These are phyloP conservation scores for Aristolochia fimbriata DNA, from an alignment of 164 flowering plant species.

Conservation along the genomic window DNA sequence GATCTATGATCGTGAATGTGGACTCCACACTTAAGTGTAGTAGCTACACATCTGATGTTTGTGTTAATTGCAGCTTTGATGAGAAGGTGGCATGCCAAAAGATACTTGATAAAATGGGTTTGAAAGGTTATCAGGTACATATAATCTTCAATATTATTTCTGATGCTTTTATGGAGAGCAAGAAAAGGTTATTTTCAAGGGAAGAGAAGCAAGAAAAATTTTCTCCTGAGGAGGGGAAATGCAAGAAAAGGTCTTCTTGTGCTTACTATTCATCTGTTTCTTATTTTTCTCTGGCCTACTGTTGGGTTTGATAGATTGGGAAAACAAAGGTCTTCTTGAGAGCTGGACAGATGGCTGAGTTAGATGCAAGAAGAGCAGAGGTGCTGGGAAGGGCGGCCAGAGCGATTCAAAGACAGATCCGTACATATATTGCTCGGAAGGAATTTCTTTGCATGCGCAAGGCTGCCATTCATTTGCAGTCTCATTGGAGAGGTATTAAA, in stretches of 20 bases:
- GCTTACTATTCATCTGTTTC: too few relatives aligned
- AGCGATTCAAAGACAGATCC: constrained; percentile 73
- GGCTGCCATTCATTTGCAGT: constrained; percentile 83
- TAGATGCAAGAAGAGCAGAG: constrained; percentile 91
- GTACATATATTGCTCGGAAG: constrained; percentile 85
- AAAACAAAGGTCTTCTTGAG: constrained; percentile 90
- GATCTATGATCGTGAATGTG: background rate
- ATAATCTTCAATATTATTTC: background rate
- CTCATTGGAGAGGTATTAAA: constrained; percentile 65
- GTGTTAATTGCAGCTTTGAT: constrained; percentile 47
- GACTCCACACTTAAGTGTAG: background rate
- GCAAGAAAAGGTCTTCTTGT: too few relatives aligned
- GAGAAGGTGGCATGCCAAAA: constrained; percentile 85
- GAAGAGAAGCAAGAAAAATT: too few relatives aligned
- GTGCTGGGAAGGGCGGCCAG: constrained; percentile 93
- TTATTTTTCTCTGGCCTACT: too few relatives aligned
- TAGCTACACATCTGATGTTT: background rate
- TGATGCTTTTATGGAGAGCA: background rate
- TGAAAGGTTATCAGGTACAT: constrained; percentile 84
- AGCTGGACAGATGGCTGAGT: constrained; percentile 99
- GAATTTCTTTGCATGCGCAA: constrained; percentile 59
- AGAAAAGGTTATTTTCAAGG: too few relatives aligned
- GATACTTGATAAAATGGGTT: constrained; percentile 78
- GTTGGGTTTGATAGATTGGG: constrained; percentile 54
- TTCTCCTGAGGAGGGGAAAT: too few relatives aligned